Percentiles rank a stretch among this genome's conserved stretches.
Conservation (phyloP, 176 grass and related monocot species). For the barley (Hordeum vulgare) region MorexV3_pseudomolecules_assembly NC_058521.1:563963600-563964099, state of each 20-base stretch:
- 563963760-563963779: neutral
- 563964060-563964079: neutral
- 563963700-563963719: neutral
- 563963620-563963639: neutral
- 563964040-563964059: neutral
- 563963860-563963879: neutral
- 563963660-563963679: neutral
- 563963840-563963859: neutral
- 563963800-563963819: neutral
- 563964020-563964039: neutral
- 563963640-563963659: neutral
- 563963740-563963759: neutral
- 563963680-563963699: neutral
- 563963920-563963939: neutral
- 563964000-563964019: neutral
- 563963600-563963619: neutral
- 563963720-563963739: neutral
- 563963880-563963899: too few species aligned
- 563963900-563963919: neutral
- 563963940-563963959: neutral
- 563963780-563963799: neutral
- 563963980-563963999: neutral
- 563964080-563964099: neutral
- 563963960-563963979: neutral
- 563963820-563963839: conserved; percentile 1